phyloP scores from a whole-genome alignment of 2,329 filamentous ascomycete genomes.

The Drechslera avenae region DNA sequence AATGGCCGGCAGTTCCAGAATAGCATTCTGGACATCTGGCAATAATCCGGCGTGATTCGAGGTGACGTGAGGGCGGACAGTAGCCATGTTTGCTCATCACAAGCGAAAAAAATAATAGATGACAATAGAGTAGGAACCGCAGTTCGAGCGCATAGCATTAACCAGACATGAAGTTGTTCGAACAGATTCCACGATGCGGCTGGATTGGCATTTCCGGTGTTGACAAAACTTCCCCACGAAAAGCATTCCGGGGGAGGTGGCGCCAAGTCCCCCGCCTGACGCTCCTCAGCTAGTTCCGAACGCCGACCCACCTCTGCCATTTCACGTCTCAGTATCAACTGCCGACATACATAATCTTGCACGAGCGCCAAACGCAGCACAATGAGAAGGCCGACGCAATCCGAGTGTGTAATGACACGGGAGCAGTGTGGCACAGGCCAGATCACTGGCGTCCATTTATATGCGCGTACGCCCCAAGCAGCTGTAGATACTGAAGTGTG shows the following conservation, averaged over 20 bases:
- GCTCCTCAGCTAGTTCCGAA: slow-evolving; percentile 7
- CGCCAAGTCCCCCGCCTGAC: slow-evolving; percentile 17
- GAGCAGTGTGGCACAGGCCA: slow-evolving; percentile 1
- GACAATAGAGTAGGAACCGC: neutral
- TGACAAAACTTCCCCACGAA: slow-evolving; percentile 14
- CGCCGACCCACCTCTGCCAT: slow-evolving; percentile 19
- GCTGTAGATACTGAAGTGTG: slow-evolving; percentile 9
- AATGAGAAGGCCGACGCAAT: slow-evolving; percentile 11
- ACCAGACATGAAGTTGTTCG: slow-evolving; percentile 8
- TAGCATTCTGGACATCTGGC: slow-evolving; percentile 4
- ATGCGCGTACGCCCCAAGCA: slow-evolving; percentile 11
- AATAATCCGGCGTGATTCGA: neutral
- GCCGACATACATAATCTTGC: slow-evolving; percentile 20
- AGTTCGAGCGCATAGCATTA: slow-evolving; percentile 6
- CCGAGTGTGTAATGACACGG: neutral
- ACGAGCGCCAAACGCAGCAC: slow-evolving; percentile 4
- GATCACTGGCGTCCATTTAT: slow-evolving; percentile 9
- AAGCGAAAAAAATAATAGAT: neutral
- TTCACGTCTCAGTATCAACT: slow-evolving; percentile 20
- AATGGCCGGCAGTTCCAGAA: slow-evolving; percentile 25
- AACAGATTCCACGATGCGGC: neutral
- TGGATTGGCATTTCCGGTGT: slow-evolving; percentile 5
- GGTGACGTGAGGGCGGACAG: slow-evolving; percentile 2
- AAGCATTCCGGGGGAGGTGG: slow-evolving; percentile 8
- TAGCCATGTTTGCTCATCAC: neutral